Evolutionary conservation across 805 yeast genomes (phyloP).

Genomic region (Ogataea siamensis): DNA sequence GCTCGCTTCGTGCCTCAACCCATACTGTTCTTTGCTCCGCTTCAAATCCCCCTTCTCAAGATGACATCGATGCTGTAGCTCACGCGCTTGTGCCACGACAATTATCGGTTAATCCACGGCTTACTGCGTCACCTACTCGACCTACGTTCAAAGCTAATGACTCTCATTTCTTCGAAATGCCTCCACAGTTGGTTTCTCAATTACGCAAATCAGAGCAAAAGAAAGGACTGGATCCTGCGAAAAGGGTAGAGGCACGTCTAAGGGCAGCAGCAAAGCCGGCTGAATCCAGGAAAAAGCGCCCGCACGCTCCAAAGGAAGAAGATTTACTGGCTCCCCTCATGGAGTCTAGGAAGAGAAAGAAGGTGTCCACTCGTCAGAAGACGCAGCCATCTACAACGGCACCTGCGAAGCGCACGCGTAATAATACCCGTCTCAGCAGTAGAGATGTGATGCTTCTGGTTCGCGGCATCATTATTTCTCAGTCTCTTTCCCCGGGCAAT

Average conservation of each 20-base stretch:
- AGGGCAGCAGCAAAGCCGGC: conserved; percentile 13
- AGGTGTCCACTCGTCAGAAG: conserved; percentile 18
- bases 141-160: conserved; percentile 22
- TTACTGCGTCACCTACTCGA: conserved; percentile 2
- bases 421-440: conserved; percentile 24
- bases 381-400: conserved; percentile 8
- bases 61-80: conserved; percentile 10
- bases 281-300: conserved; percentile 10
- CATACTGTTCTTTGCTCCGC: conserved; percentile 13
- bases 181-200: conserved; percentile 10
- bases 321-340: conserved; percentile 30
- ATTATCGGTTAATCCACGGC: conserved; percentile 3
- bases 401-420: conserved; percentile 22
- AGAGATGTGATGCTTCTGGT: conserved; percentile 55
- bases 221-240: conserved; percentile 6
- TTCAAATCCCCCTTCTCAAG: conserved; percentile 15
- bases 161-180: conserved; percentile 25
- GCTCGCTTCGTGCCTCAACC: conserved; percentile 9
- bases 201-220: conserved; percentile 1
- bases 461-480: conserved; percentile 65
- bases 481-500: conserved; percentile 52
- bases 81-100: conserved; percentile 1
- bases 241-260: conserved; percentile 16
- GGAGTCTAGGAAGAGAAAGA: conserved; percentile 32
- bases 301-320: conserved; percentile 10